Evolutionary conservation across 257 asterid species (phyloP), one percentile per base, ranked within the genome.

Genomic region (Petrea volubilis): DNA sequence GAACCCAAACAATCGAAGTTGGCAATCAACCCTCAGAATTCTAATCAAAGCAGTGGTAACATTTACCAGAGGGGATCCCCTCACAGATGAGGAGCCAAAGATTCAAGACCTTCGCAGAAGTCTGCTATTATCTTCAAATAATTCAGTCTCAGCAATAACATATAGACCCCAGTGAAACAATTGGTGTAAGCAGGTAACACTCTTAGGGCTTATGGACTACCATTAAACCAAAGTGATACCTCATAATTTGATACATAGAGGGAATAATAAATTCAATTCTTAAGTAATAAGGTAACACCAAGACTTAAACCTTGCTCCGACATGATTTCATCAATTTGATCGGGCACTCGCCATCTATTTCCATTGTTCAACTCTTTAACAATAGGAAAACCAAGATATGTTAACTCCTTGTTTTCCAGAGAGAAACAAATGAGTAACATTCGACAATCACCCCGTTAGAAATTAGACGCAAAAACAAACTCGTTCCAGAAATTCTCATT

Each of bases 151-250:
- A 33, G n/a, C 52, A 17, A 15, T 60, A 41, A 34, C 21, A 60
- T 74, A 6, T 6, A 38, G 44, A 38, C 44, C 11, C 44, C 59
- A 11, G 68, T 38, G 40, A 46, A 74, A 68, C n/a, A 46, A 53
- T 60, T 17, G 49, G 63, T 14, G n/a, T 20, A 33, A 40, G 38
- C 66, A 40, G 14, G 20, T 3, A 51, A 2, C 24, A 15, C 31
- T n/a, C 43, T 57, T 13, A 63, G 33, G 49, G 71, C 24, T 40
- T 8, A 21, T 49, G 12, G 21, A 40, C 44, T 38, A 7, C 7
- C 7, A 7, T 38, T 5, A 38, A 38, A 38, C 11, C n/a, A 34
- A 40, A 27, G 7, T 7, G 18, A n/a, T 50, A 27, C 51, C 4
- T 21, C n/a, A n/a, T 10, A 46, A 6, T 61, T 38, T n/a, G 2